Base-by-base conservation (phyloP, 2,329 filamentous ascomycete genomes). In the Alternaria gansuensis region DNA sequence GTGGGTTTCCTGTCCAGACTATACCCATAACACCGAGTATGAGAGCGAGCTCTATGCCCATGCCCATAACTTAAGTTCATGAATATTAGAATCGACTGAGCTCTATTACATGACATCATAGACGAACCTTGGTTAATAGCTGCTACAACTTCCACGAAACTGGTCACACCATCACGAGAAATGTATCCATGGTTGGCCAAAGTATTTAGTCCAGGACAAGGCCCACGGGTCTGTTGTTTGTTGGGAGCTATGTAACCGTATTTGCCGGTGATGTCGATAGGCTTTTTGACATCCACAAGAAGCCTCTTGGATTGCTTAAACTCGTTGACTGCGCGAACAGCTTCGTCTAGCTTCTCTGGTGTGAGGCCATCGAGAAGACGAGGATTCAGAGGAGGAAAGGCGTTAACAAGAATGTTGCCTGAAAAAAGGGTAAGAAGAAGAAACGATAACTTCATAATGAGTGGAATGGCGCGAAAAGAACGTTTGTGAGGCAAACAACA, bases 1-100 rank as follows among this genome's bases (percentile, higher is more conserved):
- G 62, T 5, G 82, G 80, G 59, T 85, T 82, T 1, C 84, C 84
- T 2, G 79, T 79, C 63, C 80, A 80, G 10, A 82, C 79, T 13
- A 80, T 82, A 6, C 81, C 82, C 70, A 82, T 78, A 4, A 80
- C 71, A n/a, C 79, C 77, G 0, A 70, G 58, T 11, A 69, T 43
- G 3, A 83, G 71, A 51, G 78, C 77, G 3, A 78, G 75, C 58
- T 81, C 76, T 39, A 69, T 66, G 29, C 78, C 78, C 82, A 84
- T 84, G 17, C 66, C 65, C 11, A 68, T 82, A 1, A 84, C 82
- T 69, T 23, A 1, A 37, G 14, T 23, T 33, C 34, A 37, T n/a
- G 10, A 39, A 29, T 36, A 28, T 49, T 37, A 48, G 41, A 36
- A 4, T 4, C 23, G 17, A 28, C 24, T 28, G 8, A 33, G 31